phyloP scores from a whole-genome alignment of 202 grass and related monocot genomes.

The Saccharum hybrid region DNA sequence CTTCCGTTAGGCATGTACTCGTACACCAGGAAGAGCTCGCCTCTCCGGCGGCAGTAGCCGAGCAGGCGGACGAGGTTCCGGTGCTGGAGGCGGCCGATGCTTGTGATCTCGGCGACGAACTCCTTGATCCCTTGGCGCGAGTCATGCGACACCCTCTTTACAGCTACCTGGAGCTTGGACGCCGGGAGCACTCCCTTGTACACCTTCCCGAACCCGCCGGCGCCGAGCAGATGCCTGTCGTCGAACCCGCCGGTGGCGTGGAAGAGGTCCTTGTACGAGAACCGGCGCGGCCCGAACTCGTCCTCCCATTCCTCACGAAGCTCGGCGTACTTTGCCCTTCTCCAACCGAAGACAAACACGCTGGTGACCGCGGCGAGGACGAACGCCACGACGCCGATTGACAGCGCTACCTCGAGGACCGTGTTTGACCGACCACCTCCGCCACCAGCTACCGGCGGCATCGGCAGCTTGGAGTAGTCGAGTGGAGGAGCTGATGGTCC shows the following conservation, averaged over 20 bases:
- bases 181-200: too few species aligned
- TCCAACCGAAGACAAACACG: conserved; percentile 23
- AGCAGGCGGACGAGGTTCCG: too few species aligned
- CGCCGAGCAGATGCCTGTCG: not conserved
- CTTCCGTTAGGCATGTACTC: conserved; percentile 25
- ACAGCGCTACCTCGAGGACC: conserved; percentile 25
- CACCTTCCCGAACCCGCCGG: not conserved
- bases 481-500: conserved; percentile 20
- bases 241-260: not conserved
- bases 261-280: not conserved
- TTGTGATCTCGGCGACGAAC: too few species aligned
- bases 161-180: too few species aligned
- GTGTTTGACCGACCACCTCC: not conserved
- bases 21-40: too few species aligned
- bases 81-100: too few species aligned
- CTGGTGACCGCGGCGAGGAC: conserved; percentile 40
- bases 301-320: conserved; percentile 75
- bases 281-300: conserved; percentile 44
- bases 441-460: not conserved
- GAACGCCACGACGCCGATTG: conserved; percentile 44
- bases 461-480: conserved; percentile 42
- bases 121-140: too few species aligned
- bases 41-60: too few species aligned
- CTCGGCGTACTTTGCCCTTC: conserved; percentile 60
- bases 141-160: too few species aligned